Conservation (phyloP, 106 monocot genomes). For the Acorus calamus region DNA sequence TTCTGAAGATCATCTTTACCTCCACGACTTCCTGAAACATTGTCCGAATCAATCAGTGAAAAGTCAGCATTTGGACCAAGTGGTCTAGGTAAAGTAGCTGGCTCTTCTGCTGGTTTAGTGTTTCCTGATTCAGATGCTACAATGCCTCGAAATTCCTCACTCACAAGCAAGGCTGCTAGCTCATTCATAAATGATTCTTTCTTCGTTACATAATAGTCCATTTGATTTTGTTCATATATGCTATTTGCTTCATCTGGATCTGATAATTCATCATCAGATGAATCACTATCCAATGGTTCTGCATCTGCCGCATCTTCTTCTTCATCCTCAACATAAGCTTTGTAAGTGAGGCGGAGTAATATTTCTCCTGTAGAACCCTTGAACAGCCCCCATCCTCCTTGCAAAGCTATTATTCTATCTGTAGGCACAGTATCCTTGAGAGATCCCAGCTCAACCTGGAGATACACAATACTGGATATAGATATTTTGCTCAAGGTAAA, state of each 20-base stretch:
- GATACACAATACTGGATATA: not conserved
- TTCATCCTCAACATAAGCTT: slow-evolving; percentile 78
- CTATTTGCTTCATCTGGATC: slow-evolving; percentile 13
- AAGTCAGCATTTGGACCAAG: slow-evolving; percentile 14
- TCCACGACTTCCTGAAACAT: slow-evolving; percentile 12
- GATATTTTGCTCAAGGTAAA: no score
- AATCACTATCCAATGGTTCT: slow-evolving; percentile 26
- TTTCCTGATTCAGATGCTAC: slow-evolving; percentile 68
- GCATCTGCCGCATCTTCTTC: slow-evolving; percentile 36
- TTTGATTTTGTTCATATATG: slow-evolving; percentile 13
- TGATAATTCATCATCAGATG: slow-evolving; percentile 45
- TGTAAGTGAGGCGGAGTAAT: slow-evolving; percentile 67
- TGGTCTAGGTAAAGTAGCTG: slow-evolving; percentile 14
- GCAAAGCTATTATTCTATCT: slow-evolving; percentile 48
- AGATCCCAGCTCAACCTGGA: slow-evolving; percentile 55
- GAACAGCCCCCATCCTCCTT: slow-evolving; percentile 44
- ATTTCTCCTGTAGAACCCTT: slow-evolving; percentile 45
- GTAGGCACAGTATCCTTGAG: slow-evolving; percentile 81
- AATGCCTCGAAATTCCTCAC: slow-evolving; percentile 97
- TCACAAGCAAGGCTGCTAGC: slow-evolving; percentile 74
- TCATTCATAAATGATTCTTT: slow-evolving; percentile 84
- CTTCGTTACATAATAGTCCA: slow-evolving; percentile 21
- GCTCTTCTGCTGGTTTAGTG: slow-evolving; percentile 21
- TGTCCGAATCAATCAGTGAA: slow-evolving; percentile 25
- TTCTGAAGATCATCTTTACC: slow-evolving; percentile 13